These are phyloP conservation scores for Sporisorium exsertum DNA, from an alignment of 1,284 basidiomycete species.

Conservation along the genomic window DNA sequence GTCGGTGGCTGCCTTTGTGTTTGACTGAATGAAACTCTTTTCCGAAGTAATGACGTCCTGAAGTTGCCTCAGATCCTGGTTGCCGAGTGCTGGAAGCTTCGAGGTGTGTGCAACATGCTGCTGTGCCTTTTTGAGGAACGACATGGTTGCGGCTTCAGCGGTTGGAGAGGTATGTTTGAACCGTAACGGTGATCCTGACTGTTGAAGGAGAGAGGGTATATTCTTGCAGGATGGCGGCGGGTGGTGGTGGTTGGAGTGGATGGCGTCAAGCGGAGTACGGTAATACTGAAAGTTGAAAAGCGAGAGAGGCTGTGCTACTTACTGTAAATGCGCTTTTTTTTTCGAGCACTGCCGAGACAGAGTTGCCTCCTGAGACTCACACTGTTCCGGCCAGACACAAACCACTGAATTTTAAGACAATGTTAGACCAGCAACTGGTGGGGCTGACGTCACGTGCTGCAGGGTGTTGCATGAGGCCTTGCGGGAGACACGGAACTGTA, in stretches of 20 bases:
- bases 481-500: neutral
- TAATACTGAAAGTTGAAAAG: neutral
- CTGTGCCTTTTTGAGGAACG: slow-evolving; percentile 64
- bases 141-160: slow-evolving; percentile 38
- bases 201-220: neutral
- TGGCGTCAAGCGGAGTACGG: neutral
- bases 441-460: slow-evolving; percentile 36
- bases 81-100: slow-evolving; percentile 78
- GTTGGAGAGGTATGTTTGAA: neutral
- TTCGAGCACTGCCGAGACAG: too few relatives aligned
- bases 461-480: neutral
- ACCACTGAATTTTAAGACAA: slow-evolving; percentile 7
- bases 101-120: slow-evolving; percentile 81
- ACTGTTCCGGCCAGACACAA: neutral
- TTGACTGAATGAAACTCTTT: slow-evolving; percentile 83
- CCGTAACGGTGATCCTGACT: neutral
- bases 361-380: too few relatives aligned
- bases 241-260: neutral
- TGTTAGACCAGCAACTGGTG: neutral
- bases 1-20: slow-evolving; percentile 77
- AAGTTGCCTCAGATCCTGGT: slow-evolving; percentile 82
- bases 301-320: neutral
- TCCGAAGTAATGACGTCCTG: slow-evolving; percentile 91
- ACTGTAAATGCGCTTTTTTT: neutral
- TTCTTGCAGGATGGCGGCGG: neutral